phyloP scores from a whole-genome alignment of 2,329 filamentous ascomycete genomes.

The Ascochyta viciae-villosae region DNA sequence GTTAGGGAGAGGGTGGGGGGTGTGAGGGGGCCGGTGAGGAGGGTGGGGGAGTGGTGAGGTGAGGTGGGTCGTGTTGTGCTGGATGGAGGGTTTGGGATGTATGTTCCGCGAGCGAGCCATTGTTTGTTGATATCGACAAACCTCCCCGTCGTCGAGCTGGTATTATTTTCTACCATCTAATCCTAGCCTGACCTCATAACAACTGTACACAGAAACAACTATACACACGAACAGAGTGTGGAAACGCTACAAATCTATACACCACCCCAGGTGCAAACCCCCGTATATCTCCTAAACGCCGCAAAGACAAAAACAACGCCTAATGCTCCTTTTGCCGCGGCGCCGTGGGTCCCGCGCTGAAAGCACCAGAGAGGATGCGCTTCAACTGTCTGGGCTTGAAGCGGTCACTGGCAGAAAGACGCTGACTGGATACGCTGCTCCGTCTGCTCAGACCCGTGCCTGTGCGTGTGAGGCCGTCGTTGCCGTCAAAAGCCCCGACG shows the following conservation, averaged over 20 bases:
- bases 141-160: too few relatives aligned
- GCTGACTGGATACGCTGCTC: conserved; percentile 24
- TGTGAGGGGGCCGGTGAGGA: conserved; percentile 33
- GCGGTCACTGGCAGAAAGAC: conserved; percentile 13
- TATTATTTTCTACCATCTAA: too few relatives aligned
- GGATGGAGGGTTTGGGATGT: neutral
- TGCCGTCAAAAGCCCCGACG: conserved; percentile 10
- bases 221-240: neutral
- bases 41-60: conserved; percentile 40
- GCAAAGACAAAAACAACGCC: neutral
- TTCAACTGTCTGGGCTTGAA: conserved; percentile 28
- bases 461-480: conserved; percentile 24
- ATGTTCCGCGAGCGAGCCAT: too few relatives aligned
- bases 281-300: neutral
- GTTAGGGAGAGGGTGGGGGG: conserved; percentile 34
- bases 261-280: neutral
- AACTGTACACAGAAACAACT: neutral
- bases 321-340: conserved; percentile 15
- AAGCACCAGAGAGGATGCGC: conserved; percentile 31
- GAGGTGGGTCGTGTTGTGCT: neutral
- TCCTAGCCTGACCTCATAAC: too few relatives aligned
- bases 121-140: neutral
- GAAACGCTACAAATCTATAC: conserved; percentile 4
- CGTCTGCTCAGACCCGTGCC: conserved; percentile 29
- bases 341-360: conserved; percentile 30